A percentile compares a stretch with the other conserved stretches of the same genome.
Evolutionary conservation across 768 basidiomycete species (phyloP).

Genomic region (Lactarius hengduanensis): DNA sequence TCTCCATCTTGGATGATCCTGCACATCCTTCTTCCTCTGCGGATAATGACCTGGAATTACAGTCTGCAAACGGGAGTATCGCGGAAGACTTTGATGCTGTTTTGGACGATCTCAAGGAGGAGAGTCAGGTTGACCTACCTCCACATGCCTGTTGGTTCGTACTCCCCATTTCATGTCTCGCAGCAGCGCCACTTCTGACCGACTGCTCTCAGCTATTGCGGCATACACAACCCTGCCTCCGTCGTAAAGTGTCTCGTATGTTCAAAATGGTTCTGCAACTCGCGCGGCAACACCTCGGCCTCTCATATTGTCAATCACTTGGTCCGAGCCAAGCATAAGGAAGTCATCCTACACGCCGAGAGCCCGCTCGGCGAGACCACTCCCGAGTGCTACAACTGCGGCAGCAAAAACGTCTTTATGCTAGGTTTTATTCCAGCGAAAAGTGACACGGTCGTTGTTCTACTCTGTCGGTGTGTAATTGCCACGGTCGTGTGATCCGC

Average conservation of each 20-base stretch:
- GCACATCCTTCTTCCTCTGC: slow-evolving; percentile 32
- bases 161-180: slow-evolving; percentile 20
- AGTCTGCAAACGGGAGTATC: slow-evolving; percentile 42
- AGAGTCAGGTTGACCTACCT: slow-evolving; percentile 72
- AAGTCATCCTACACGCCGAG: slow-evolving; percentile 94
- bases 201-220: slow-evolving; percentile 73
- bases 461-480: slow-evolving; percentile 82
- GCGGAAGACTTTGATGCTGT: slow-evolving; percentile 91
- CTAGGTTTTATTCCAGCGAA: slow-evolving; percentile 99
- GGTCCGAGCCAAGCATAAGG: slow-evolving; percentile 98
- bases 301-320: slow-evolving; percentile 99
- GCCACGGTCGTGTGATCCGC: neutral
- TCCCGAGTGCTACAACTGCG: slow-evolving; percentile 99
- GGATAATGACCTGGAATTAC: slow-evolving; percentile 36
- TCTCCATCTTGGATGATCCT: slow-evolving; percentile 66
- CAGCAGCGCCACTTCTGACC: slow-evolving; percentile 10
- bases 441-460: slow-evolving; percentile 96
- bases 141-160: slow-evolving; percentile 92
- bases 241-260: slow-evolving; percentile 95
- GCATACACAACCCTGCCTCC: slow-evolving; percentile 94
- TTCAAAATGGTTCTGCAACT: slow-evolving; percentile 98
- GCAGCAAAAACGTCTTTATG: slow-evolving; percentile 99
- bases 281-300: slow-evolving; percentile 94
- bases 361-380: slow-evolving; percentile 95
- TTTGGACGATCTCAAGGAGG: slow-evolving; percentile 86